A percentile compares a stretch with the other conserved stretches of the same genome.
These are phyloP conservation scores for Galerina marginata DNA, from an alignment of 768 basidiomycete genomes.

Conservation along the genomic window DNA sequence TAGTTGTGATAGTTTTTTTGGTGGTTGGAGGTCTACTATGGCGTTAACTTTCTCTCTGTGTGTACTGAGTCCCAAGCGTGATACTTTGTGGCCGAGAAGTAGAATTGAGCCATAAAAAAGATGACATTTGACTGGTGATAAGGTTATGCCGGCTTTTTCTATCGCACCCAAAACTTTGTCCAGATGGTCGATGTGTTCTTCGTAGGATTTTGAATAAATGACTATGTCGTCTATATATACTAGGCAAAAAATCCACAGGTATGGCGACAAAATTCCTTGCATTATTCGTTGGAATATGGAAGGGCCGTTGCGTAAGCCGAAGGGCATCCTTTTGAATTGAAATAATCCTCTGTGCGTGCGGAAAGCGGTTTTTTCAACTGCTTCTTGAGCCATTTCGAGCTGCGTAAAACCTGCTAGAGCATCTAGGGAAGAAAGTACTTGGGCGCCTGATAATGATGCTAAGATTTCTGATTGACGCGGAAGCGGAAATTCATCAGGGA, in stretches of 20 bases:
- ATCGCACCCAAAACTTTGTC: neutral
- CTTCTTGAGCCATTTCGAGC: too few species aligned
- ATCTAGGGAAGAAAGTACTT: too few species aligned
- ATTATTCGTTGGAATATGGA: conserved; percentile 5
- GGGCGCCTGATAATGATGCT: too few species aligned
- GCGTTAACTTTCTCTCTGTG: neutral
- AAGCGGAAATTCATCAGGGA: too few species aligned
- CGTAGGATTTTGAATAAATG: neutral
- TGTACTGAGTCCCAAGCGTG: neutral
- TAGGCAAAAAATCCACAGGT: neutral
- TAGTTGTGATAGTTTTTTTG: neutral
- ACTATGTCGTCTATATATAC: conserved; percentile 13
- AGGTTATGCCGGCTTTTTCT: neutral
- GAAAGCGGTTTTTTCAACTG: conserved; percentile 1
- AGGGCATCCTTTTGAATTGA: conserved; percentile 8
- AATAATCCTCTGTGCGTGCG: neutral
- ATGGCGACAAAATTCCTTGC: neutral
- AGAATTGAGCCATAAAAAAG: neutral
- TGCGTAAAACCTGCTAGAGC: too few species aligned
- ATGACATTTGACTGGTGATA: neutral
- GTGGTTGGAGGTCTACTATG: neutral
- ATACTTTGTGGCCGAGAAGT: neutral
- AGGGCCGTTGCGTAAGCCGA: neutral
- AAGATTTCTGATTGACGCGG: too few species aligned
- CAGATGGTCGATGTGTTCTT: neutral